Evolutionary conservation across 768 basidiomycete genomes (phyloP).

Genomic region (Hericium alpestre): DNA sequence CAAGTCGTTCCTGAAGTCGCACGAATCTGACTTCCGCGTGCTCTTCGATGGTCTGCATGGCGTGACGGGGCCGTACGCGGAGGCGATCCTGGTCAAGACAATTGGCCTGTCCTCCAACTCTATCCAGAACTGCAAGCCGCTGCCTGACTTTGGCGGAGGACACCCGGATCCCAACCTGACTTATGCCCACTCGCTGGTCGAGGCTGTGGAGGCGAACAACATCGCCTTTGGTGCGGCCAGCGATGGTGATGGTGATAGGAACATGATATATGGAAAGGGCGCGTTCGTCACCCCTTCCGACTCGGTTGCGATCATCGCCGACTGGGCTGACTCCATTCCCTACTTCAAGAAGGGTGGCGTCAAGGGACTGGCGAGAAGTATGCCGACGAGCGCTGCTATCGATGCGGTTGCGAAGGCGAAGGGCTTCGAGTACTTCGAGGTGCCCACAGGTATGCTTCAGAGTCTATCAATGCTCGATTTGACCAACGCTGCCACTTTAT

Average conservation of each 20-base stretch:
- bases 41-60: slow-evolving; percentile 95
- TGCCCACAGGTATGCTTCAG: slow-evolving; percentile 70
- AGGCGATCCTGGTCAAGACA: slow-evolving; percentile 72
- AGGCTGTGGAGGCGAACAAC: slow-evolving; percentile 74
- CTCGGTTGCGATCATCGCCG: slow-evolving; percentile 96
- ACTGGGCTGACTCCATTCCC: slow-evolving; percentile 88
- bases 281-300: slow-evolving; percentile 98
- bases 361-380: slow-evolving; percentile 91
- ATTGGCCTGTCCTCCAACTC: slow-evolving; percentile 74
- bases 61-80: slow-evolving; percentile 94
- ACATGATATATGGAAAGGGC: slow-evolving; percentile 98
- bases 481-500: slow-evolving; percentile 1
- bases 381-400: slow-evolving; percentile 97
- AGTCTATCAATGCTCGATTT: neutral
- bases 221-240: slow-evolving; percentile 94
- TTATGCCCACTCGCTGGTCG: slow-evolving; percentile 90
- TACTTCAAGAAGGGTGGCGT: slow-evolving; percentile 88
- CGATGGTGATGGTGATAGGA: slow-evolving; percentile 95
- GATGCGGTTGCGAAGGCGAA: slow-evolving; percentile 93
- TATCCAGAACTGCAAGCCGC: slow-evolving; percentile 83
- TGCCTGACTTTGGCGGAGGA: slow-evolving; percentile 93
- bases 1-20: slow-evolving; percentile 72
- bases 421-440: slow-evolving; percentile 87
- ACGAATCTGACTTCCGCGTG: slow-evolving; percentile 62
- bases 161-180: slow-evolving; percentile 99